A percentile compares a stretch with the other conserved stretches of the same genome.
Evolutionary conservation across 2,329 filamentous ascomycete species (phyloP).

Genomic region (Cadophora sp.): DNA sequence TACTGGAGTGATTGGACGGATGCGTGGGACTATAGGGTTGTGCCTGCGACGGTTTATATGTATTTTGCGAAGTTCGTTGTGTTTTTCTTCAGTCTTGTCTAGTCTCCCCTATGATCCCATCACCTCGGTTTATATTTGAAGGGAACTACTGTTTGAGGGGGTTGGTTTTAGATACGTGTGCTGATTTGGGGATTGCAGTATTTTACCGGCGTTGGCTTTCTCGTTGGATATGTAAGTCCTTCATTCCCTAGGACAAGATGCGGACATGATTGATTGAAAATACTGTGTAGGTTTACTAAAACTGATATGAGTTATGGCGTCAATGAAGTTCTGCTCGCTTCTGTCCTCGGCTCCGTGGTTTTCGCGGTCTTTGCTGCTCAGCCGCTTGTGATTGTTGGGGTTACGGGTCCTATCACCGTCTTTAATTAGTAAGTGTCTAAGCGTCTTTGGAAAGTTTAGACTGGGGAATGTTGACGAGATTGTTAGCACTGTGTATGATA

Average conservation of each 20-base stretch:
- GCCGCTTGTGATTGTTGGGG: constrained; percentile 88
- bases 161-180: not conserved
- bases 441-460: not conserved
- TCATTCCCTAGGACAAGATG: not conserved
- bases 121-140: constrained; percentile 20
- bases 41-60: constrained; percentile 90
- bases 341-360: constrained; percentile 81
- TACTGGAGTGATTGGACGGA: constrained; percentile 85
- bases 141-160: not conserved
- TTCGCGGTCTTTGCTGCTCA: constrained; percentile 83
- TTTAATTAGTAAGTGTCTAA: constrained; percentile 84
- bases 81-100: not conserved
- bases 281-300: constrained; percentile 67
- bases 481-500: constrained; percentile 87
- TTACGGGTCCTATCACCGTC: constrained; percentile 89
- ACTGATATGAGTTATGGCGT: constrained; percentile 86
- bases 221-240: constrained; percentile 82
- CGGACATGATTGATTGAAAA: not conserved
- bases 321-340: constrained; percentile 88
- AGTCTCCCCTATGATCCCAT: not conserved
- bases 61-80: constrained; percentile 85
- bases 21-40: constrained; percentile 88
- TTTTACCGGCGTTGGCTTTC: constrained; percentile 86
- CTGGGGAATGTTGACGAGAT: constrained; percentile 46
- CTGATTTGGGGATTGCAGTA: constrained; percentile 57